Evolutionary conservation across 305 asterid genomes (phyloP).

Genomic region (Fraxinus velutina): DNA sequence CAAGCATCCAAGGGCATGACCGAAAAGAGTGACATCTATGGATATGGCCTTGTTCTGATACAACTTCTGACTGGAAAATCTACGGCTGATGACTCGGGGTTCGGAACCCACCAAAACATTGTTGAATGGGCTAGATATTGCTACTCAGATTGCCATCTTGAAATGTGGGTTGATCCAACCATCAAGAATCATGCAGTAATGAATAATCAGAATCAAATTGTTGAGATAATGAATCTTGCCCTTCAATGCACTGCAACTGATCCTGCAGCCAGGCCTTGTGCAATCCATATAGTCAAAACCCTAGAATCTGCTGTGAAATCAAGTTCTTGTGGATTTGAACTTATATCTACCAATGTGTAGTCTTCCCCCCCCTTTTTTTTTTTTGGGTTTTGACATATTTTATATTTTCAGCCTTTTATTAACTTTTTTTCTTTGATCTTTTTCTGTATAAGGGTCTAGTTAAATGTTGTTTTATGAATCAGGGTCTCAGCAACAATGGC

Average conservation of each 20-base stretch:
- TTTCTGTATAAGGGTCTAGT: background rate
- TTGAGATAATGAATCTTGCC: constrained; percentile 74
- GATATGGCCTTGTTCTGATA: constrained; percentile 62
- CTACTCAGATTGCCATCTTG: constrained; percentile 75
- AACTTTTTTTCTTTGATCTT: background rate
- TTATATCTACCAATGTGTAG: constrained; percentile 28
- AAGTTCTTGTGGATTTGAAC: constrained; percentile 44
- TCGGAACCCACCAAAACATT: constrained; percentile 45
- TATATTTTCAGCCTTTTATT: background rate
- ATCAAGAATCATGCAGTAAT: constrained; percentile 34
- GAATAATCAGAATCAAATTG: constrained; percentile 43
- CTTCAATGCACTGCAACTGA: constrained; percentile 71
- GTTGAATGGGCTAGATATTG: constrained; percentile 86
- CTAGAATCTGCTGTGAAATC: constrained; percentile 49
- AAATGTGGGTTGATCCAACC: constrained; percentile 61
- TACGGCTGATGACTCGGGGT: constrained; percentile 40
- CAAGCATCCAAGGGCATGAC: constrained; percentile 37
- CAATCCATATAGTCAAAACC: constrained; percentile 39
- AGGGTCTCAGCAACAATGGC: background rate
- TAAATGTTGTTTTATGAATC: background rate
- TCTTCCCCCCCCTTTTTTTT: background rate
- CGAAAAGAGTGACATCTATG: constrained; percentile 53
- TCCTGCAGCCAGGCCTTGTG: constrained; percentile 59
- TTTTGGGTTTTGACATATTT: constrained; percentile 17
- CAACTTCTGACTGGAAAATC: constrained; percentile 74